Percentiles rank a stretch among this genome's conserved stretches.
phyloP scores from a whole-genome alignment of 495 filamentous ascomycete genomes.

The Sphaerosporella brunnea region DNA sequence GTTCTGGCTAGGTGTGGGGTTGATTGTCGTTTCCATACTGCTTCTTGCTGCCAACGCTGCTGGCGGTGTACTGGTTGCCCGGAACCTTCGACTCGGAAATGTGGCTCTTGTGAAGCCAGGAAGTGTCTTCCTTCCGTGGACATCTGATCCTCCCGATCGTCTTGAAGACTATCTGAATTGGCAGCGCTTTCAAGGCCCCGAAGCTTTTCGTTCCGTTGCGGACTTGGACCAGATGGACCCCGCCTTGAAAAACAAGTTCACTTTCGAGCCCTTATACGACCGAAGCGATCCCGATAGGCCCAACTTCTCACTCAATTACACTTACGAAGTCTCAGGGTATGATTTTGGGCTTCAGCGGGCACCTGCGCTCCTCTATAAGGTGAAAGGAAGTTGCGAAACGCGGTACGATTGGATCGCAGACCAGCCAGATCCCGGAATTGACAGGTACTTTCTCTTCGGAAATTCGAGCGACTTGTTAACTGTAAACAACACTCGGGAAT shows the following conservation, averaged over 20 bases:
- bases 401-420: background rate
- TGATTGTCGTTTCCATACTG: background rate
- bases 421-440: too few species aligned
- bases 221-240: background rate
- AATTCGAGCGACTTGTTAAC: too few species aligned
- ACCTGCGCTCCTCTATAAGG: background rate
- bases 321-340: background rate
- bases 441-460: too few species aligned
- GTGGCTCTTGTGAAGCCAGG: background rate
- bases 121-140: background rate
- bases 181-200: background rate
- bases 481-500: too few species aligned
- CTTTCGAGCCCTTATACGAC: too few species aligned
- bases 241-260: background rate
- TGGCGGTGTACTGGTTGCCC: background rate
- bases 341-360: conserved; percentile 3
- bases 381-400: background rate
- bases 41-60: background rate
- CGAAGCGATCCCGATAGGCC: background rate
- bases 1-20: background rate
- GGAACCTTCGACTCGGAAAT: conserved; percentile 1
- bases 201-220: background rate
- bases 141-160: too few species aligned
- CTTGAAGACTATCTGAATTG: too few species aligned
- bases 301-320: background rate